These are phyloP conservation scores for Gillenia trifoliata DNA, from an alignment of 306 rosid genomes.

Conservation along the genomic window DNA sequence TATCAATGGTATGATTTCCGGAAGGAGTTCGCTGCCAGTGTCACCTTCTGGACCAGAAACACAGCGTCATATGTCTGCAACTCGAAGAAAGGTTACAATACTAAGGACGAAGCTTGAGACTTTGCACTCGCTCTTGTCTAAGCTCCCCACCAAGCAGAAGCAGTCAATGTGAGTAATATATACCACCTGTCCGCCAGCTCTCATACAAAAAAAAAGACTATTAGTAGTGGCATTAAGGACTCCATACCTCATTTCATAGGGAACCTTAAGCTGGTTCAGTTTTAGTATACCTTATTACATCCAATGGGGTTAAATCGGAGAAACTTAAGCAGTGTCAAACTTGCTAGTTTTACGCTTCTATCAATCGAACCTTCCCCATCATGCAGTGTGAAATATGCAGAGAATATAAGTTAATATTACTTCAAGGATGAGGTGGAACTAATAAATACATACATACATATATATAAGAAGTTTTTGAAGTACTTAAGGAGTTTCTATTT, in stretches of 20 bases:
- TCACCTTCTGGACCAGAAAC: constrained; percentile 36
- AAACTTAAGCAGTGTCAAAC: too few species aligned
- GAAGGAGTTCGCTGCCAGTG: constrained; percentile 24
- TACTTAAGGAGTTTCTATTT: too few species aligned
- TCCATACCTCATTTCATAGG: neutral
- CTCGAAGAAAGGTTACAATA: constrained; percentile 42
- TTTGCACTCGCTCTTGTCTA: constrained; percentile 32
- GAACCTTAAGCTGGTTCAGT: neutral
- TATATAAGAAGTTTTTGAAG: too few species aligned
- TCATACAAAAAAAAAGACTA: too few species aligned
- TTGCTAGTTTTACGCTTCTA: too few species aligned
- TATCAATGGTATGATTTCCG: constrained; percentile 34
- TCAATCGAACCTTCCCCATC: neutral
- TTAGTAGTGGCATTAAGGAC: neutral
- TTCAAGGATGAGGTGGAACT: too few species aligned
- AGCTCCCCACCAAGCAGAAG: constrained; percentile 29
- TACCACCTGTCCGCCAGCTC: too few species aligned
- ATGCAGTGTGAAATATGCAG: neutral
- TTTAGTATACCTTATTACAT: neutral
- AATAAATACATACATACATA: too few species aligned
- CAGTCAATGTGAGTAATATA: constrained; percentile 18
- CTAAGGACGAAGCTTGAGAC: constrained; percentile 40
- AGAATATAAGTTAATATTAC: too few species aligned
- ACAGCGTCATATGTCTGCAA: constrained; percentile 34
- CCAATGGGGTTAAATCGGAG: neutral